Evolutionary conservation across 2,329 filamentous ascomycete genomes (phyloP), one percentile per base, ranked within the genome.

Genomic region (Trichoderma atroviride): DNA sequence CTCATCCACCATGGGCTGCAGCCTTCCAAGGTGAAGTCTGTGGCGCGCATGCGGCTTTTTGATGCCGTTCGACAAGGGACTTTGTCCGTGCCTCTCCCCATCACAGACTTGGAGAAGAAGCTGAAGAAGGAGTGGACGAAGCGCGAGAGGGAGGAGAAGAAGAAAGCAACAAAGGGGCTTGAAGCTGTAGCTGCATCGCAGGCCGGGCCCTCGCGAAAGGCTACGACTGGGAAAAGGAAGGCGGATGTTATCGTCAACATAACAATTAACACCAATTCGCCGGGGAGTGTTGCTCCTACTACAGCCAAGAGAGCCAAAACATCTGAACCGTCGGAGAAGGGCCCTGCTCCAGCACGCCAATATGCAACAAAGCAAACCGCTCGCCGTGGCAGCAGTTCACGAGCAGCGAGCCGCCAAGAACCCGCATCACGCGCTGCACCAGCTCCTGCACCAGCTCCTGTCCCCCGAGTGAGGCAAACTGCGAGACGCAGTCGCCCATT

Each of bases 1-100:
- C 81, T 90, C 13, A 77, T 88, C 4, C 88, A 91, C 77, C 90
- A 90, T 77, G 88, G 86, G 1, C 80, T 91, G 0, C 80, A 79
- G 7, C 81, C 83, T 0, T 87, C 86, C 22, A 88, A 87, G 73
- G 82, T 83, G 56, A 90, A 90, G 77, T 83, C 85, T 27, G 83
- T 84, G 0, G 87, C 88, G 11, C 86, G 87, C 68, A 84, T 88
- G 79, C 80, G 88, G 2, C 78, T 91, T 19, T 81, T 85, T n/a
- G 84, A 88, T 71, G 87, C 87, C 9, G 74, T 89, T 70, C 85
- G 84, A 43, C 77, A 76, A 2, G 82, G 81, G 1, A 78, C 77
- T 2, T 75, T 91, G 5, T 76, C 78, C 0, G 82, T 90, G 4
- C 88, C 88, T 0, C 58, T 75, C 0, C 76, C 83, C 58, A 79